Conservation (phyloP, 2,329 filamentous ascomycete genomes). For the Fusarium sp. region DNA sequence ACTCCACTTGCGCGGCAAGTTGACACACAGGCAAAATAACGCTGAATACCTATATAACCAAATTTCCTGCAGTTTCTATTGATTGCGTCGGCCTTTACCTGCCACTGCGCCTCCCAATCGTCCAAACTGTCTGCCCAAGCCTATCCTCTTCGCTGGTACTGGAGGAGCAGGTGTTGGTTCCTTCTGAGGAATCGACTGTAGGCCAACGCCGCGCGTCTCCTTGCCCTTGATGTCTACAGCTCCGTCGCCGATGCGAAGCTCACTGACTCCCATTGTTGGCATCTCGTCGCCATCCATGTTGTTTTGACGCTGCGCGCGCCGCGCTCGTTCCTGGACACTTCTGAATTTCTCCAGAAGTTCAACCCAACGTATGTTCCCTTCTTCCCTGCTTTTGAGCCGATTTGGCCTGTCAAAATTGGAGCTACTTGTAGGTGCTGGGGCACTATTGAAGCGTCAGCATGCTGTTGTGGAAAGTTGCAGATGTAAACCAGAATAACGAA, state of each 20-base stretch:
- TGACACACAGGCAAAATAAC: constrained; percentile 8
- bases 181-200: constrained; percentile 60
- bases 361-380: constrained; percentile 87
- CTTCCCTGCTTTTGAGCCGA: constrained; percentile 83
- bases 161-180: constrained; percentile 57
- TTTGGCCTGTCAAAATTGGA: constrained; percentile 78
- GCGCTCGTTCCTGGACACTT: constrained; percentile 85
- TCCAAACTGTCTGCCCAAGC: constrained; percentile 75
- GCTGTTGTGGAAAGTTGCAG: neutral
- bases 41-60: constrained; percentile 18
- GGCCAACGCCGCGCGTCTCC: constrained; percentile 51
- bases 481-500: neutral
- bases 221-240: constrained; percentile 55
- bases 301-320: constrained; percentile 72
- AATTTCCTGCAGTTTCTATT: constrained; percentile 19
- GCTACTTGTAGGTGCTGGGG: constrained; percentile 59
- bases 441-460: constrained; percentile 46
- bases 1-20: constrained; percentile 3
- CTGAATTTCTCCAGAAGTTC: constrained; percentile 96
- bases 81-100: constrained; percentile 68
- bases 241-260: constrained; percentile 56
- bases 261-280: constrained; percentile 56
- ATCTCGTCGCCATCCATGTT: constrained; percentile 61
- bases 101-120: constrained; percentile 77
- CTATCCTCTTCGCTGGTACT: constrained; percentile 67